Evolutionary conservation across 2,329 filamentous ascomycete species (phyloP).

Genomic region (Pseudogymnoascus sp.): DNA sequence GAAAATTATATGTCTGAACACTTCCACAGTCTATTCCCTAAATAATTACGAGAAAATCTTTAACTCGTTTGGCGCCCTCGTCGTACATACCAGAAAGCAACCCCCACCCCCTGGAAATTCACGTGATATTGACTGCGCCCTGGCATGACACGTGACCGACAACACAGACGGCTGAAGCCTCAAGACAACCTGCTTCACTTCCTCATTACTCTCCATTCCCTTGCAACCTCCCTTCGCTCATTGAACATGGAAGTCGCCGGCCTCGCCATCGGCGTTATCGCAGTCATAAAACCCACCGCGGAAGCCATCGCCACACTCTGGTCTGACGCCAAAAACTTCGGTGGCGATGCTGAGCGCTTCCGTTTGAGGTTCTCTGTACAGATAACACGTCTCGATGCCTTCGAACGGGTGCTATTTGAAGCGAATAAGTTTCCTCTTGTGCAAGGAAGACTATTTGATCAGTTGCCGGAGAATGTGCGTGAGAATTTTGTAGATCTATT

Average conservation of each 20-base stretch:
- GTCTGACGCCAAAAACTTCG: not conserved
- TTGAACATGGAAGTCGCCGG: not conserved
- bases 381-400: not conserved
- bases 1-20: not conserved
- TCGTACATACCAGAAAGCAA: not conserved
- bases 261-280: not conserved
- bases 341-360: not conserved
- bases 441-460: not conserved
- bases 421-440: not conserved
- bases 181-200: not conserved
- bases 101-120: not conserved
- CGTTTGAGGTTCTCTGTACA: not conserved
- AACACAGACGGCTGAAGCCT: not conserved
- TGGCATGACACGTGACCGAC: not conserved
- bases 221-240: not conserved
- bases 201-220: not conserved
- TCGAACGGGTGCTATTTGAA: not conserved
- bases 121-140: not conserved
- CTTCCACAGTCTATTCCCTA: not conserved
- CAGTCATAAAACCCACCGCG: not conserved
- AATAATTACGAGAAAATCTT: not conserved
- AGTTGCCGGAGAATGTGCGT: not conserved
- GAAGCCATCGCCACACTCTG: not conserved
- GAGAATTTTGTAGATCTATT: slow-evolving; percentile 3
- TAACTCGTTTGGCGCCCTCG: not conserved